Conservation (phyloP, 495 filamentous ascomycete genomes). For the Penicillium roqueforti region DNA sequence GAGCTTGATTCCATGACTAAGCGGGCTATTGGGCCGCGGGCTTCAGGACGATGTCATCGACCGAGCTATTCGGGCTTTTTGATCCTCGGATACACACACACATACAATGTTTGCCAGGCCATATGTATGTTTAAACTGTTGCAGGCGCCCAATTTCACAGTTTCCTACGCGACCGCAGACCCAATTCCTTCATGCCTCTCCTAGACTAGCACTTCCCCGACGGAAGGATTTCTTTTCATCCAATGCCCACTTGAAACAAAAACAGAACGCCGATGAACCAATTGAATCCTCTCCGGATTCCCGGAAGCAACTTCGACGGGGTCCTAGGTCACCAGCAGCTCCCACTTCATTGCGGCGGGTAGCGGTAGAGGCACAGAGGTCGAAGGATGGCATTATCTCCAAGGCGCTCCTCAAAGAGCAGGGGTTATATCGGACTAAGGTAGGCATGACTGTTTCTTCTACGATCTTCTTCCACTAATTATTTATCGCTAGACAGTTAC, state of each 20-base stretch:
- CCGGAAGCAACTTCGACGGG: slow-evolving; percentile 43
- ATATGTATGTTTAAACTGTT: slow-evolving; percentile 33
- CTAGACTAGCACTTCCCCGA: slow-evolving; percentile 30
- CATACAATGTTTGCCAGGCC: slow-evolving; percentile 36
- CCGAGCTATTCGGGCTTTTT: neutral
- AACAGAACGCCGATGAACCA: slow-evolving; percentile 23
- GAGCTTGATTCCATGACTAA: slow-evolving; percentile 23
- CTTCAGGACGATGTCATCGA: slow-evolving; percentile 19
- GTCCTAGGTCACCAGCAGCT: slow-evolving; percentile 44
- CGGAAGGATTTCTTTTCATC: slow-evolving; percentile 51
- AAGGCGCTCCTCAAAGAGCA: slow-evolving; percentile 39
- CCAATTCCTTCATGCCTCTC: slow-evolving; percentile 41
- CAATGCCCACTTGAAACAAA: slow-evolving; percentile 40
- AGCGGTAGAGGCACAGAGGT: slow-evolving; percentile 57
- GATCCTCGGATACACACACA: neutral
- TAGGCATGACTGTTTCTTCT: slow-evolving; percentile 11
- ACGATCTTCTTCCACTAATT: slow-evolving; percentile 20
- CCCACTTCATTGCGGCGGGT: slow-evolving; percentile 54
- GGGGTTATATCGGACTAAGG: slow-evolving; percentile 43
- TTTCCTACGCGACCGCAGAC: slow-evolving; percentile 24
- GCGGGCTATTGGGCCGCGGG: slow-evolving; percentile 15
- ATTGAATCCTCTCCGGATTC: slow-evolving; percentile 19
- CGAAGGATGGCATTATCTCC: slow-evolving; percentile 44
- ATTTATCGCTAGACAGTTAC: slow-evolving; percentile 55
- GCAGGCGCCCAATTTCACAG: slow-evolving; percentile 24